Base-by-base conservation (phyloP, 2,329 filamentous ascomycete species). In the Pseudogymnoascus sp. region DNA sequence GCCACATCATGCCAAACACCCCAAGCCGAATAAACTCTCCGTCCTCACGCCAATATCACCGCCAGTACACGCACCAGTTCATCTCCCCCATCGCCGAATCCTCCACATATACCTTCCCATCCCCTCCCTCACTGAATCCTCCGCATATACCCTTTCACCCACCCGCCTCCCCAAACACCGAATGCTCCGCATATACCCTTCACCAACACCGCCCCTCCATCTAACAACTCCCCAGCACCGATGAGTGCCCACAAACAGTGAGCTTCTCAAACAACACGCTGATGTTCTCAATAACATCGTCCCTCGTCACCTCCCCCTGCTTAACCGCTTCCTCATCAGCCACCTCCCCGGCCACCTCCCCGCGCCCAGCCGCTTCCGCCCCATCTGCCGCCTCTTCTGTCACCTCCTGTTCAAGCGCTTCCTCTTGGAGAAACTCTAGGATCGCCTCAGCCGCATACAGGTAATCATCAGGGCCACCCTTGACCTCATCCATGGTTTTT, bases 371-470 rank as follows among this genome's bases (percentile, higher is more conserved):
- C 37, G 37, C 14, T 39, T 39, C 37, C 14, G n/a, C 14, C 5
- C 1, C 36, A 2, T 14, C 14, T 1, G 5, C 31, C 12, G 5
- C 31, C 31, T 12, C 10, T 10, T 11, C 60, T 16, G 18, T 8
- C 8, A 42, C 34, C 34, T 5, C 11, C 11, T 45, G 37, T 7
- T 31, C 21, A 12, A 14, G 42, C 10, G 10, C 36, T 8, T 67
- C 64, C 31, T 65, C 72, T 18, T 71, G 39, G 26, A 75, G 67
- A 63, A 76, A 77, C 23, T 66, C 67, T 39, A 75, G 54, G 31
- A 75, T 72, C 12, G 70, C 72, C 45, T 67, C 65, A n/a, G 67
- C 64, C 0, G 72, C 66, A 66, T 76, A 74, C 47, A 74, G 73
- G 14, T 71, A 71, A 1, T 62, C 66, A 6, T 67, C 65, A 2